A percentile compares a stretch with the other conserved stretches of the same genome.
Evolutionary conservation across 176 grass and related monocot genomes (phyloP).

Genomic region (Puccinellia tenuiflora): DNA sequence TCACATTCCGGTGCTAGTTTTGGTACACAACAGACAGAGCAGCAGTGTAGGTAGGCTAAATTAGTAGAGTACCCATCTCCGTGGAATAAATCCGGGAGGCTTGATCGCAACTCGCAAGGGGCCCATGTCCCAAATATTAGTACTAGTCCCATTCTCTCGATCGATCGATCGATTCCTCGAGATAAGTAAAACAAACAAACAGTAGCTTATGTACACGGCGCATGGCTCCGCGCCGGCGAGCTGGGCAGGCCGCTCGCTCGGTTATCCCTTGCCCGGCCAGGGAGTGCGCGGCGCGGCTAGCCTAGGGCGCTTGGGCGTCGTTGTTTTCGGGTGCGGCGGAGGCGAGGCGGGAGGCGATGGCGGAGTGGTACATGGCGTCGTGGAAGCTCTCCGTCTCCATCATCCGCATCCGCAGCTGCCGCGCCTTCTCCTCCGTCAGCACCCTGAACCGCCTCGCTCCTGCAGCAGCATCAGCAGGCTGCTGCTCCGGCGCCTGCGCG

Average conservation of each 20-base stretch:
- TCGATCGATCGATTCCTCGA: not conserved
- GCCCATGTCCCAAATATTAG: no score
- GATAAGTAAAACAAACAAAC: not conserved
- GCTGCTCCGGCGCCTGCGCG: not conserved
- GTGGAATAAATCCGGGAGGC: no score
- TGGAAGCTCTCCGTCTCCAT: conserved; percentile 78
- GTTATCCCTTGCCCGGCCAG: not conserved
- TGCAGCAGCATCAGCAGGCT: not conserved
- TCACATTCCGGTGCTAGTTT: no score
- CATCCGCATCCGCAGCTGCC: conserved; percentile 63
- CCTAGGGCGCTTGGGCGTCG: not conserved
- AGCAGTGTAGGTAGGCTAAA: no score
- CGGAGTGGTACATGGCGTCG: conserved; percentile 97
- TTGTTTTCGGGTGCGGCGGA: conserved; percentile 36
- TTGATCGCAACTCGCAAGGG: no score
- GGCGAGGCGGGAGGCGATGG: conserved; percentile 95
- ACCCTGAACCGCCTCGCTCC: conserved; percentile 31
- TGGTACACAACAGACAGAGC: no score
- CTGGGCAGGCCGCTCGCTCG: not conserved
- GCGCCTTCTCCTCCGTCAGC: conserved; percentile 93
- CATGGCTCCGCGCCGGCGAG: not conserved
- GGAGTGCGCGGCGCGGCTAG: no score
- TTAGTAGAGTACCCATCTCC: no score
- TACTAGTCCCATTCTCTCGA: not conserved
- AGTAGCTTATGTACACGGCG: not conserved